Base-by-base conservation (phyloP, 345 rosid species). In the Turritis glabra region DNA sequence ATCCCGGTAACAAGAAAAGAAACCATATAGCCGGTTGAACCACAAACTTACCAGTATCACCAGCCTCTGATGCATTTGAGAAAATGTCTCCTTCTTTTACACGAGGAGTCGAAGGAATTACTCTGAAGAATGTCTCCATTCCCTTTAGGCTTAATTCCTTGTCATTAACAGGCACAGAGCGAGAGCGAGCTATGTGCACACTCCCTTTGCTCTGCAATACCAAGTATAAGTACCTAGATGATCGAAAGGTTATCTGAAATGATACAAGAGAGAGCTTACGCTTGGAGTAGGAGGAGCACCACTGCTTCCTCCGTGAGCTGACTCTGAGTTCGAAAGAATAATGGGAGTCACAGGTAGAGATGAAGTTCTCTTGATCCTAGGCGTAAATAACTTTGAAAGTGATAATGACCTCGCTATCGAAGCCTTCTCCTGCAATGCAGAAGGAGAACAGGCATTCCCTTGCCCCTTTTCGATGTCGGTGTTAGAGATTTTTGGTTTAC, bases 41-140 rank as follows among this genome's bases (percentile, higher is more conserved):
- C 41, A 40, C 43, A 64, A 77, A 23, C 46, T 40, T 79, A 90
- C 98, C 92, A 6, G 79, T 29, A 68, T 87, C 84, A 26, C 30
- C 65, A 41, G 74, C 69, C 10, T 73, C 80, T 50, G 97, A 84
- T 38, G 80, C 57, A 80, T 69, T 67, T 19, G 82, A 33, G 35
- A 30, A 37, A 4, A 23, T 46, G 43, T 84, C 89, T 76, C 88
- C 92, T 81, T 91, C 96, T 64, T 80, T 86, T 44, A 84, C 86
- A 62, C 80, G 88, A 71, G 98, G 92, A 63, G 95, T 94, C 6
- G 96, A 82, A 40, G 90, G 89, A 78, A 94, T 82, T 46, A 94
- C 85, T 26, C 98, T 85, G 80, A 94, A 94, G 86, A 94, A 90
- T 9, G 96, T 91, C 73, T 94, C 97, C 88, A 81, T 85, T 84